Evolutionary conservation across 345 rosid species (phyloP), one percentile per base, ranked within the genome.

Genomic region (Corymbia maculata): DNA sequence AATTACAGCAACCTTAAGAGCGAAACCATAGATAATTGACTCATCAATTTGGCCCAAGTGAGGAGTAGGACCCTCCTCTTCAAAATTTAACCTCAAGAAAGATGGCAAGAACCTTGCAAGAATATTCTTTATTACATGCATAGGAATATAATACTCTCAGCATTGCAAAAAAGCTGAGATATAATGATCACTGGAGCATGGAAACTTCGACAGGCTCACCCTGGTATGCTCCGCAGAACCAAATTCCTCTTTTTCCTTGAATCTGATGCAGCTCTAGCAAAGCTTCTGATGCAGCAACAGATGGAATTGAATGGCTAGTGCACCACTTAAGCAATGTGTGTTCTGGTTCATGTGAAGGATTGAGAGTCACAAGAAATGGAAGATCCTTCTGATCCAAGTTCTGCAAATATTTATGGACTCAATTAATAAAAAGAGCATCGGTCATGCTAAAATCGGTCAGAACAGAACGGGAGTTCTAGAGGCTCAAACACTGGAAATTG

Each of bases 221-320:
- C 79, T 93, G 96, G 92, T 95, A 97, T 59, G 99, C 99, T 90
- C 98, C 99, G 85, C 97, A 96, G 90, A 94, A 97, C 99, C 99
- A 97, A 86, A 96, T 55, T 88, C 95, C 94, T 88, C 97, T 95
- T 88, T 90, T 97, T n/a, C 99, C 99, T 85, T 96, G 99, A 91
- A 97, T 95, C 90, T 52, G 89, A 70, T 92, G 91, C 85, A 96
- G 93, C 93, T 95, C 97, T 17, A 92, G 93, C 9, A 96, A 92
- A 88, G 99, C 99, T 91, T 92, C 96, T 85, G 94, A 91, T 82
- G 99, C 98, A 50, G 97, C 94, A 87, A 97, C 97, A 61, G 96
- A 97, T 66, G 99, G 99, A 44, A 96, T 94, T 12, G 99, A 98
- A 89, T 95, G 99, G 61, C 98, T 93, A 26, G 99, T 96, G 87